A percentile compares a stretch with the other conserved stretches of the same genome.
phyloP scores from a whole-genome alignment of 805 yeast species.

The Zygosaccharomyces siamensis region DNA sequence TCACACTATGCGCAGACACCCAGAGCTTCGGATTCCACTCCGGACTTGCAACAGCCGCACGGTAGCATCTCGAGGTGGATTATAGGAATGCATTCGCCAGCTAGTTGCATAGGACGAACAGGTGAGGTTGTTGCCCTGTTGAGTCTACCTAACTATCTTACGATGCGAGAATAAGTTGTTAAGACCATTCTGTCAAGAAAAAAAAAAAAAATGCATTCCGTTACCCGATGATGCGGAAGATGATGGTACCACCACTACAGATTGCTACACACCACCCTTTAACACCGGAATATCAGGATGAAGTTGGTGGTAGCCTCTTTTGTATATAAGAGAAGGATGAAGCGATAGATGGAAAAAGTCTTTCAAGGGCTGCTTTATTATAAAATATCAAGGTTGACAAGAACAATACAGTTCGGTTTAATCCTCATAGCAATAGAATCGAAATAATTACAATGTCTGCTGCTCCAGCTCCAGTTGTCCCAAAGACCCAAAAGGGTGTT shows the following conservation, averaged over 20 bases:
- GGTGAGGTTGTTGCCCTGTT: background rate
- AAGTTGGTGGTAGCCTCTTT: background rate
- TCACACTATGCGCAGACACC: background rate
- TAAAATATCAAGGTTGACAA: background rate
- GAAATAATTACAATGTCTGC: conserved; percentile 26
- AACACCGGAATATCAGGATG: background rate
- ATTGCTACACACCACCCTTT: no score
- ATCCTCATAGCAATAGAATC: background rate
- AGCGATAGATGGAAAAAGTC: background rate
- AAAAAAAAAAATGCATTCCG: no score
- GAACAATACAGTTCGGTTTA: background rate
- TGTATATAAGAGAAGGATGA: background rate
- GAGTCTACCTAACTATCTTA: background rate
- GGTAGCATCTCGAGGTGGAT: background rate
- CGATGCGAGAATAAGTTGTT: background rate
- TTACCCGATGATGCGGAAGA: no score
- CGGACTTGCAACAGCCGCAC: conserved; percentile 1
- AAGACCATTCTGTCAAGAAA: no score
- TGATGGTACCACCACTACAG: background rate
- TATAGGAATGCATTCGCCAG: background rate
- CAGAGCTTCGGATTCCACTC: conserved; percentile 2
- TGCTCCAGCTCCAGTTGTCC: conserved; percentile 36
- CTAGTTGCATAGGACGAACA: background rate
- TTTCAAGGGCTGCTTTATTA: background rate
- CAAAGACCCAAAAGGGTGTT: conserved; percentile 66